These are phyloP conservation scores for Fusarium mexicanum DNA, from an alignment of 2,329 filamentous ascomycete genomes.

Conservation along the genomic window DNA sequence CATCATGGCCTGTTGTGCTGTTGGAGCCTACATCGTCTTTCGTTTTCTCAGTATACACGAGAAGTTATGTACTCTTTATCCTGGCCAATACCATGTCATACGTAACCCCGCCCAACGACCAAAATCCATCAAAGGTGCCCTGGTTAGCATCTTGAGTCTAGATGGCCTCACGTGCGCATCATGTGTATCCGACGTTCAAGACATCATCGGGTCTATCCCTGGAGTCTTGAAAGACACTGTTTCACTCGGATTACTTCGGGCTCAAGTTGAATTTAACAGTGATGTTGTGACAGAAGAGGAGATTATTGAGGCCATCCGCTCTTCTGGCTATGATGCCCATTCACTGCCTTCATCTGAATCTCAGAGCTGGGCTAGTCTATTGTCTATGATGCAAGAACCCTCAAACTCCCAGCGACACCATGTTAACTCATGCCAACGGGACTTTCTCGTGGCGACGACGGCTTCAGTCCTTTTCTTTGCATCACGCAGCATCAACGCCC, in stretches of 20 bases:
- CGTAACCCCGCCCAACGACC: neutral
- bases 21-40: neutral
- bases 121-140: neutral
- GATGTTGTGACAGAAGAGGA: neutral
- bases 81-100: neutral
- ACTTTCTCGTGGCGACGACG: neutral
- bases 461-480: neutral
- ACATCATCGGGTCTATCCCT: neutral
- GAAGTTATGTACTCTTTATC: neutral
- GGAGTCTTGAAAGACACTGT: neutral
- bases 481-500: neutral
- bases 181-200: neutral
- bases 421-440: neutral
- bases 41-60: neutral
- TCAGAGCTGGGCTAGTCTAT: neutral
- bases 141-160: neutral
- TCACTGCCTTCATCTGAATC: neutral
- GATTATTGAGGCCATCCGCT: accelerated
- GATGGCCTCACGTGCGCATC: neutral
- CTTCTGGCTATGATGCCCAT: neutral
- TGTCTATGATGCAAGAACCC: neutral
- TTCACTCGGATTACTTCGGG: neutral
- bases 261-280: neutral
- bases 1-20: neutral
- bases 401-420: neutral